Base-by-base conservation (phyloP, 768 basidiomycete species). In the Lentinula raphanica region DNA sequence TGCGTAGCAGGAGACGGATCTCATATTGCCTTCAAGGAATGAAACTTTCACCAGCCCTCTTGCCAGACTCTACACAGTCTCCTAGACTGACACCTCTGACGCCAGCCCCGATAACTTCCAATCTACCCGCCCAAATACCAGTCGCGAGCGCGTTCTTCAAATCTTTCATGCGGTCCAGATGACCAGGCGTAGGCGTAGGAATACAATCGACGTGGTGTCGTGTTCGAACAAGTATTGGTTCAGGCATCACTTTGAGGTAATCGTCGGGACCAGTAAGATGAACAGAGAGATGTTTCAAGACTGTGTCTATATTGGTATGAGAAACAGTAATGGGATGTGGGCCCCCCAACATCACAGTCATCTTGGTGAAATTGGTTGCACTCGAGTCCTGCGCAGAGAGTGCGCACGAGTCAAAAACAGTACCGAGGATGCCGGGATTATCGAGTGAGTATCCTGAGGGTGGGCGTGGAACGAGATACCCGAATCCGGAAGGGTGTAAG, bases 391-490 rank as follows among this genome's bases (percentile, higher is more conserved):
- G 87, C 5, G 71, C 78, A 0, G 82, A 75, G 39, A 94, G 76
- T 7, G 89, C 80, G 53, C 84, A 87, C 0, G 90, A 91, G 69
- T 98, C 96, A 72, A 98, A 98, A 11, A 98, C 86, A 29, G 87
- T 86, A 12, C 96, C 96, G 0, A 98, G 79, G 19, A 90, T 79
- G 3, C 83, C 82, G 11, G 77, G 69, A 49, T 69, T 62, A 32
- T 68, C 64, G 12, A 60, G 56, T n/a, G 70, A 65, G 62, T 90
- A 88, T 21, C 78, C 86, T 4, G 69, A 69, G 31, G 71, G 72
- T 0, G 89, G 85, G 15, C 94, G 89, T 0, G 95, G 94, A 54
- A 97, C 80, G 66, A 99, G 87, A 74, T 94, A 98, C 8, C 96
- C 96, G 68, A 98, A 99, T 3, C 96, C 96, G 2, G 79, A 78